Base-by-base conservation (phyloP, 2,329 filamentous ascomycete species). In the Aspergillus thermomutatus region DNA sequence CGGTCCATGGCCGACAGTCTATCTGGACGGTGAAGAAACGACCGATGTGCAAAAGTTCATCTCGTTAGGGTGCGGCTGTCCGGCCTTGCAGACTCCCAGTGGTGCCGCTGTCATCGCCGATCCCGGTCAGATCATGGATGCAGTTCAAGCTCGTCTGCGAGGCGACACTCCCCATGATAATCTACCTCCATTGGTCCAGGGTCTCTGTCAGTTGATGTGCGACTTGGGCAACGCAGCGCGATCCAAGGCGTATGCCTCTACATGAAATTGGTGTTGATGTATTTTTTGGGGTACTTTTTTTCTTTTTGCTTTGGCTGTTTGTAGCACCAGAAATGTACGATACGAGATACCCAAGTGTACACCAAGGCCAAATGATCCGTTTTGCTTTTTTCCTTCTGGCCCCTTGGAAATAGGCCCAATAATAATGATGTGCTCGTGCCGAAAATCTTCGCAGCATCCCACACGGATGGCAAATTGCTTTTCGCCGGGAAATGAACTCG, bases 131-230 rank as follows among this genome's bases (percentile, higher is more conserved):
- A 82, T 85, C 40, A 86, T 90, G 79, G 79, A 82, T 17, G 73
- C 84, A 21, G 78, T 83, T 2, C 80, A 86, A 53, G 79, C 82
- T 40, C 75, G 87, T 9, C 75, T 90, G 59, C 73, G 77, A 31
- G 70, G 75, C 41, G 86, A 87, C 68, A 85, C 80, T 57, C 71
- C 75, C 28, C 78, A 80, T 28, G 68, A 72, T 7, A 63, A 79
- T 57, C 84, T 87, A 11, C 82, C 86, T 0, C 78, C 59, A 5
- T 34, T 91, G 47, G 86, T 89, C 1, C 86, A 88, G 63, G 90
- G 89, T 59, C 69, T 90, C 49, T 82, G 85, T 48, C 80, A 84
- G 48, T 72, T 90, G 62, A 82, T 90, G 62, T 58, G 62, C 10
- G 67, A 68, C 49, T 46, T 72, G 34, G 70, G 69, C 27, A 61